Conservation (phyloP, 805 yeast species). For the Grigorovia humatica region DNA sequence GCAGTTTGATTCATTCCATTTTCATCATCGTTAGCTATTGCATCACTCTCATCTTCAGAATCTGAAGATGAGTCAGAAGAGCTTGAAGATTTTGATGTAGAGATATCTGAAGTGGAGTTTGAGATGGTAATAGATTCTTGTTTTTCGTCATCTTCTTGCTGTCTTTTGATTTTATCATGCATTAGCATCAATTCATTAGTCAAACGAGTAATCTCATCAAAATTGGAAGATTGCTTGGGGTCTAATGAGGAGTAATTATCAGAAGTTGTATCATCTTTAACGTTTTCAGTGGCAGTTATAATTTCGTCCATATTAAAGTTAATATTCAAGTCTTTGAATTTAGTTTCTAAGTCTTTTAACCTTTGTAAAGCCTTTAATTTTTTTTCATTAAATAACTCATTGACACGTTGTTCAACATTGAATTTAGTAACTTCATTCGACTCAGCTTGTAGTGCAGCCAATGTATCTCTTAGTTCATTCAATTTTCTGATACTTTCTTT, state of each 20-base stretch:
- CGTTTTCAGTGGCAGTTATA: constrained; percentile 1
- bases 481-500: constrained; percentile 48
- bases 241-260: constrained; percentile 15
- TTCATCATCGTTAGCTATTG: constrained; percentile 2
- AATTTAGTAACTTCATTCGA: constrained; percentile 67
- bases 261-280: neutral
- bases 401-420: constrained; percentile 41
- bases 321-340: constrained; percentile 55
- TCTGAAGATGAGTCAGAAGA: constrained; percentile 4
- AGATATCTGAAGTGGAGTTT: constrained; percentile 2
- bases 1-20: constrained; percentile 4
- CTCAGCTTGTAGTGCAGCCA: constrained; percentile 57
- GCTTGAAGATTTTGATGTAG: neutral
- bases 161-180: constrained; percentile 6
- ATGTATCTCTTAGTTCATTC: constrained; percentile 42
- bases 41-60: constrained; percentile 1
- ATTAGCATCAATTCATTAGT: constrained; percentile 14
- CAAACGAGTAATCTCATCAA: constrained; percentile 20
- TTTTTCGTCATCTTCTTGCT: neutral
- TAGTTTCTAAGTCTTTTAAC: constrained; percentile 55
- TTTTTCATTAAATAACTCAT: constrained; percentile 48
- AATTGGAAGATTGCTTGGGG: constrained; percentile 14
- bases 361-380: constrained; percentile 62
- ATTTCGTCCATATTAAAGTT: constrained; percentile 31
- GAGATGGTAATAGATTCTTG: neutral